Evolutionary conservation across 108 stramenopile genomes (phyloP).

Genomic region (Heterococcus sp.): DNA sequence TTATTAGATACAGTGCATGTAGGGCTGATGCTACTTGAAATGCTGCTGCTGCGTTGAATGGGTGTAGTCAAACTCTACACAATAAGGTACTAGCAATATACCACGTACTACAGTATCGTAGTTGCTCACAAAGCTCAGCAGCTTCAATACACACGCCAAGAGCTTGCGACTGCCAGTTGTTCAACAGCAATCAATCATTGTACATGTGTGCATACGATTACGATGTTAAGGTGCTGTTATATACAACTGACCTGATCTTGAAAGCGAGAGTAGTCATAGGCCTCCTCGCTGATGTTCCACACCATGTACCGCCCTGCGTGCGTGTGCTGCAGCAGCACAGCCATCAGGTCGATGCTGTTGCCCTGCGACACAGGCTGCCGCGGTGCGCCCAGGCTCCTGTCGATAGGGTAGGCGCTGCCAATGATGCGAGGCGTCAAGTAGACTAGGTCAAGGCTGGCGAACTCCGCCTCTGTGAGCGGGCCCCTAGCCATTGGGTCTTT

Average conservation of each 20-base stretch:
- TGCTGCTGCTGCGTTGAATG: too few relatives aligned
- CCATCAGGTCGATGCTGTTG: constrained; percentile 51
- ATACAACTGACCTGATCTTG: constrained; percentile 65
- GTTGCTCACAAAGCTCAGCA: too few relatives aligned
- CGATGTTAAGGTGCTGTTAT: too few relatives aligned
- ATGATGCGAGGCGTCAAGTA: constrained; percentile 47
- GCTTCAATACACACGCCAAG: too few relatives aligned
- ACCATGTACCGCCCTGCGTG: constrained; percentile 71
- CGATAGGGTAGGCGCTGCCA: constrained; percentile 52
- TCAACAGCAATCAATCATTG: too few relatives aligned
- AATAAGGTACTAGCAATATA: too few relatives aligned
- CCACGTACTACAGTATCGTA: too few relatives aligned
- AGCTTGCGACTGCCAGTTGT: too few relatives aligned
- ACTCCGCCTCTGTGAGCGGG: constrained; percentile 31
- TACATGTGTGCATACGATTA: too few relatives aligned
- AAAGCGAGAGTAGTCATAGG: constrained; percentile 75
- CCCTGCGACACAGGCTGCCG: neutral
- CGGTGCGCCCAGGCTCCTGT: constrained; percentile 2
- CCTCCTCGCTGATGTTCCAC: constrained; percentile 91
- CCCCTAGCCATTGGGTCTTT: too few relatives aligned
- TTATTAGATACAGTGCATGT: neutral
- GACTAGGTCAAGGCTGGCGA: constrained; percentile 45
- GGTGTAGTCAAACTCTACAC: too few relatives aligned
- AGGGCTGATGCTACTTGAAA: neutral
- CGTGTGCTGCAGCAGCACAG: constrained; percentile 13